Evolutionary conservation across 108 stramenopile genomes (phyloP).

Genomic region (Skeletonema menzelii): DNA sequence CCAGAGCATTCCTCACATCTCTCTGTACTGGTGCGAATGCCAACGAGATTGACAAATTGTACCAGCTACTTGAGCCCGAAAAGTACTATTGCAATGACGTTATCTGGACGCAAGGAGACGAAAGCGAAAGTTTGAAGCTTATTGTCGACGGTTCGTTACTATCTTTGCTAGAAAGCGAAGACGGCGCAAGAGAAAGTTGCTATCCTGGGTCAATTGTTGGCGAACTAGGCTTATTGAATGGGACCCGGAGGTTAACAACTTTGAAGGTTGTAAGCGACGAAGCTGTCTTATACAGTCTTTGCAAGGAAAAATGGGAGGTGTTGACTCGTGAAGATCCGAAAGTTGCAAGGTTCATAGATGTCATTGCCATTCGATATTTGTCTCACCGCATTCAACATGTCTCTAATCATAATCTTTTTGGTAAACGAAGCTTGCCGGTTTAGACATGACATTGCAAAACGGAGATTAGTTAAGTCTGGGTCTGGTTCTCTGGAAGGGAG

Average conservation of each 20-base stretch:
- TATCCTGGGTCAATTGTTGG: constrained; percentile 53
- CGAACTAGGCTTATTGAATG: constrained; percentile 68
- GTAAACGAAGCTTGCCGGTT: background rate
- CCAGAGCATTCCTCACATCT: constrained; percentile 38
- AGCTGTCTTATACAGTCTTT: constrained; percentile 63
- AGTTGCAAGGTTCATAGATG: constrained; percentile 60
- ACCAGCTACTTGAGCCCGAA: constrained; percentile 41
- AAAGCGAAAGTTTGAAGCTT: constrained; percentile 64
- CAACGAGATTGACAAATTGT: constrained; percentile 33
- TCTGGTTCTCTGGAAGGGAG: no score
- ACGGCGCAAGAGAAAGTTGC: constrained; percentile 49
- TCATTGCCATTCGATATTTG: constrained; percentile 68
- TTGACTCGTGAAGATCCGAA: constrained; percentile 45
- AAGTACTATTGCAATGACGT: constrained; percentile 42
- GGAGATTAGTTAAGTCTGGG: no score
- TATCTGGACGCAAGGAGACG: constrained; percentile 55
- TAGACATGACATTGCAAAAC: no score
- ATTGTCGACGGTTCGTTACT: constrained; percentile 52
- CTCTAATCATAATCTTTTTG: background rate
- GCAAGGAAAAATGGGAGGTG: constrained; percentile 44
- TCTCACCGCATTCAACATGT: constrained; percentile 7
- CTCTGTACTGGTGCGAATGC: constrained; percentile 31
- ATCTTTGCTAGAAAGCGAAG: constrained; percentile 58
- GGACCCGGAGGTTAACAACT: constrained; percentile 52
- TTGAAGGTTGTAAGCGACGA: constrained; percentile 52